phyloP scores from a whole-genome alignment of 129 eudicot genomes.

The Cynara cardunculus region DNA sequence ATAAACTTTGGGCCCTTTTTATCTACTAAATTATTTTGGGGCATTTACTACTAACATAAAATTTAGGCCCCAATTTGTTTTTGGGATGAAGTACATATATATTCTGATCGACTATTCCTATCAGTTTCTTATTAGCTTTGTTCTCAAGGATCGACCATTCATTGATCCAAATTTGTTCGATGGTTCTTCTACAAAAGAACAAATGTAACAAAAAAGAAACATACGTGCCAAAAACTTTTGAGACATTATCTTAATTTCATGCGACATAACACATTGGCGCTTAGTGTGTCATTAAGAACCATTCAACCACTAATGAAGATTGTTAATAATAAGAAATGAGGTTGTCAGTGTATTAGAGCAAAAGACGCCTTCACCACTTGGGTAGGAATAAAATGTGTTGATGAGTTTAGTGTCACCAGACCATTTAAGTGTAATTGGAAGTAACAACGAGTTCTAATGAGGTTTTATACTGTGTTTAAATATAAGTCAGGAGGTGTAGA shows the following conservation, averaged over 20 bases:
- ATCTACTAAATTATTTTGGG: too few species aligned
- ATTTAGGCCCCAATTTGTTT: too few species aligned
- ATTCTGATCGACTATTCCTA: neutral
- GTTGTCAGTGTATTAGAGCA: neutral
- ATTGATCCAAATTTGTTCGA: neutral
- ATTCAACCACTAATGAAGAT: neutral
- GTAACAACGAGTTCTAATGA: too few species aligned
- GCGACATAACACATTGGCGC: neutral
- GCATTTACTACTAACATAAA: too few species aligned
- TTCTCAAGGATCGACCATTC: neutral
- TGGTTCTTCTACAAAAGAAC: neutral
- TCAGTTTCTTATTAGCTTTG: neutral
- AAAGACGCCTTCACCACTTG: too few species aligned
- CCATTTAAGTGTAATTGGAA: too few species aligned
- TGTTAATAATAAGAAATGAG: neutral
- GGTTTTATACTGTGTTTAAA: too few species aligned
- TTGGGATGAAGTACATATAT: neutral
- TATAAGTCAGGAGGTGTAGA: too few species aligned
- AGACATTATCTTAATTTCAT: neutral
- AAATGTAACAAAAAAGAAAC: conserved; percentile 1
- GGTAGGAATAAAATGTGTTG: too few species aligned
- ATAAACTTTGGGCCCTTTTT: too few species aligned
- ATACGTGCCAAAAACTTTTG: neutral
- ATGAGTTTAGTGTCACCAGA: too few species aligned
- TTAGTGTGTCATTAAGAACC: neutral